Base-by-base conservation (phyloP, 2,329 filamentous ascomycete species). In the Diplodia seriata region DNA sequence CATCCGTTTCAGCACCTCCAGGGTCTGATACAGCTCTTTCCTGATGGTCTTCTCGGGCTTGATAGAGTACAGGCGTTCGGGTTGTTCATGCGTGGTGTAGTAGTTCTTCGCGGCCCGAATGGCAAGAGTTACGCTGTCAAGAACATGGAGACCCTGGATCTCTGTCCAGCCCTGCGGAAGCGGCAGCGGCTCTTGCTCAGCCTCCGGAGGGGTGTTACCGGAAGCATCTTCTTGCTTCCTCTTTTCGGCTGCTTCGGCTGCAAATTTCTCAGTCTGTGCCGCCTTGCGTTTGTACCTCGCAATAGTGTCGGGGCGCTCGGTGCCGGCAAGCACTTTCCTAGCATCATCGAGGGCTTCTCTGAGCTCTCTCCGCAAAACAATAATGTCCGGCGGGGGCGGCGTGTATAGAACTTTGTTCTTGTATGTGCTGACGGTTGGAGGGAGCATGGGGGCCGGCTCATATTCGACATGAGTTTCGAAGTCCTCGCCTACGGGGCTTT, bases 391-490 rank as follows among this genome's bases (percentile, higher is more conserved):
- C 49, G 94, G 92, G 62, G 91, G 94, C 12, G 92, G 89, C 26
- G 97, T 85, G 68, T 90, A 89, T 74, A 93, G 92, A 69, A 92
- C 90, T 72, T 91, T 90, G 74, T 93, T 89, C 72, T 92, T 93
- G 79, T 98, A 99, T 3, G 95, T 99, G 84, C 94, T 97, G 50
- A 94, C 93, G 0, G 95, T 99, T 0, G 95, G 95, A n/a, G 95
- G 94, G 3, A 97, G 88, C 88, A 99, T 94, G 36, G 88, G 86
- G 69, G 93, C 91, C 23, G 85, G 84, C 74, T 87, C 86, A 65
- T 89, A 87, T 53, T 88, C 81, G 59, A 76, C 79, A 70, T 79
- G 76, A 47, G 77, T 76, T 9, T 82, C 82, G 29, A 83, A 81
- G n/a, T 85, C 83, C 5, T 67, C 65, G 40, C 40, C 66, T 38